Percentiles rank a stretch among this genome's conserved stretches.
phyloP scores from a whole-genome alignment of 257 asterid species.

The Anisodus acutangulus region DNA sequence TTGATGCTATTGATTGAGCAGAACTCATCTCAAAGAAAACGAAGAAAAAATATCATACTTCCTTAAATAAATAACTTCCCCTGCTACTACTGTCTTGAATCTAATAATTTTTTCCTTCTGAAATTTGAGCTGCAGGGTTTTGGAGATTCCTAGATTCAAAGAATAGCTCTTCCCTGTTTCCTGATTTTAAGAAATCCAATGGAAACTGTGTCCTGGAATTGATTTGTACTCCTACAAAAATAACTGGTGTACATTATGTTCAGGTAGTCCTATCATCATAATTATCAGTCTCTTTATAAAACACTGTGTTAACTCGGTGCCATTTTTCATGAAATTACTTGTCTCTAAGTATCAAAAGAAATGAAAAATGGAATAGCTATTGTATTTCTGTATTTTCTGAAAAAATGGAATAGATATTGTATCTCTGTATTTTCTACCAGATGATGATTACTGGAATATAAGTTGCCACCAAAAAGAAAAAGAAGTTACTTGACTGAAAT shows the following conservation, averaged over 20 bases:
- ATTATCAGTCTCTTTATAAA: background rate
- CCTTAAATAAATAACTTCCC: background rate
- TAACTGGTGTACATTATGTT: slow-evolving; percentile 95
- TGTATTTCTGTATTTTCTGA: too few relatives aligned
- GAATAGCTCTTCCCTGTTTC: slow-evolving; percentile 76
- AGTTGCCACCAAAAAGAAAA: background rate
- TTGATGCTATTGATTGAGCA: background rate
- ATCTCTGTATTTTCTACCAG: background rate
- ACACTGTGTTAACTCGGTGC: background rate
- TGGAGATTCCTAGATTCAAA: slow-evolving; percentile 79
- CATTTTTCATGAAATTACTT: background rate
- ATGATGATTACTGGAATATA: slow-evolving; percentile 8
- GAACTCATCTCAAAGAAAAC: slow-evolving; percentile 4
- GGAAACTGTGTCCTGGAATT: slow-evolving; percentile 85
- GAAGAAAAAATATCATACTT: background rate
- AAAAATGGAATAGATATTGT: background rate
- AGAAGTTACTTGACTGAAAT: slow-evolving; percentile 35
- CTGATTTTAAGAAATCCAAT: slow-evolving; percentile 73
- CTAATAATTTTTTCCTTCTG: slow-evolving; percentile 20
- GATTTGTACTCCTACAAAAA: slow-evolving; percentile 85
- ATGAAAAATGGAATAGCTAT: background rate
- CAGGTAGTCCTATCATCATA: slow-evolving; percentile 62
- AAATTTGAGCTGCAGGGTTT: slow-evolving; percentile 57
- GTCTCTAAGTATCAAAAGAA: background rate
- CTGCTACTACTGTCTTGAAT: slow-evolving; percentile 10